Evolutionary conservation across 225 moss, liverwort and hornwort species (phyloP), one percentile per base, ranked within the genome.

Genomic region (Asterella californica): DNA sequence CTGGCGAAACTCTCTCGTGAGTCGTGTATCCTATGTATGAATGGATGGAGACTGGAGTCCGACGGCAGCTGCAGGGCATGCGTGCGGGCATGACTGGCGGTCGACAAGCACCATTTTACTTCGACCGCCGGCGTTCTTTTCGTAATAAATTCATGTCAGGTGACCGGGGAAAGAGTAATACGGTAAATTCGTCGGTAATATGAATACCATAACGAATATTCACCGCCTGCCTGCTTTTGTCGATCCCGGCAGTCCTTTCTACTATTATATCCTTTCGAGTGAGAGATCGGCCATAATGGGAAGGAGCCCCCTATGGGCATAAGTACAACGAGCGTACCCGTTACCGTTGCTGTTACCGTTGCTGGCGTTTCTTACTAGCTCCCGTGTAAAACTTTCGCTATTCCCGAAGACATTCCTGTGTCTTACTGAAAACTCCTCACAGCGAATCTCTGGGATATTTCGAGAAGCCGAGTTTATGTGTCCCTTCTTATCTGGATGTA

Each of bases 401-500:
- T 46, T 70, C 22, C 45, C 70, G 70, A 70, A 21, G 70, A 45
- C 45, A 46, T 70, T 70, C 70, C 70, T 70, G 70, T 70, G 38
- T 46, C 22, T 42, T 15, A 33, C 24, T 66, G 12, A 2, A 15
- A 66, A 17, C 33, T 36, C 66, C 14, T 15, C 4, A 2, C 66
- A 33, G 57, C 57, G 57, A 57, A 57, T 57, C 57, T 57, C 33
- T 2, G 66, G 66, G 11, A 33, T 36, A 32, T 66, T 66, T 29
- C 33, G 1, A 66, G 34, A 66, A 33, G 33, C 36, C 34, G 66
- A 8, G 33, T 33, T 36, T 66, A 17, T 66, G 66, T 2, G 34
- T 15, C 24, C 60, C 33, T 66, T 33, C 66, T 66, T 36, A 24
- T 24, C 66, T 66, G 66, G 19, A 9, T 33, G 66, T 33, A 66